Percentiles rank a stretch among this genome's conserved stretches.
Evolutionary conservation across 306 rosid species (phyloP).

Genomic region (Malus asiatica): DNA sequence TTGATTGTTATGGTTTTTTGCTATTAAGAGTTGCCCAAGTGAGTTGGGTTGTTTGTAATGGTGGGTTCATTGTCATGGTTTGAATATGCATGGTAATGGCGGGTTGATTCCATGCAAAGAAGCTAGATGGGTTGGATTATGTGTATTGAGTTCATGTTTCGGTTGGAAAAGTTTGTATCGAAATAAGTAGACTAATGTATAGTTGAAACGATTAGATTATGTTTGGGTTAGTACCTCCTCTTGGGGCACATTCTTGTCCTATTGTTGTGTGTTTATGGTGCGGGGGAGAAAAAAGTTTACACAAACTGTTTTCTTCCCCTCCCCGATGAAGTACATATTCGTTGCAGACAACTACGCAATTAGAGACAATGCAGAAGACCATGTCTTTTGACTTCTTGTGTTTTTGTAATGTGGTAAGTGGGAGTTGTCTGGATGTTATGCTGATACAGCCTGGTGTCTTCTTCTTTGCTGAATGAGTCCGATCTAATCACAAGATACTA

Average conservation of each 20-base stretch:
- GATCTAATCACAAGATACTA: background rate
- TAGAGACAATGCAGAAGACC: background rate
- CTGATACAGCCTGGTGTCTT: background rate
- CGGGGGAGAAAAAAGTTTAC: background rate
- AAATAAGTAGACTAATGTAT: background rate
- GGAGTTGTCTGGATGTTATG: background rate
- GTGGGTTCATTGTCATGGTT: no score
- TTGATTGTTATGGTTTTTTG: background rate
- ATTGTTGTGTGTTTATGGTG: background rate
- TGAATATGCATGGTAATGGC: no score
- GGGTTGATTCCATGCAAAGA: background rate
- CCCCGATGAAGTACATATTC: background rate
- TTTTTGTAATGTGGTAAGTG: background rate
- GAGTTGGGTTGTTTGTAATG: no score
- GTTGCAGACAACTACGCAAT: background rate
- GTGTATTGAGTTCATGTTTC: background rate
- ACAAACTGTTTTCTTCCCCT: background rate
- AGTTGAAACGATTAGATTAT: background rate
- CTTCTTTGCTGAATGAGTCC: background rate
- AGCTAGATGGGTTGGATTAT: background rate
- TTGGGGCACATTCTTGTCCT: background rate
- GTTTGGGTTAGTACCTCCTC: background rate
- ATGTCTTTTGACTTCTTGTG: background rate
- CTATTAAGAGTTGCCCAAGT: background rate
- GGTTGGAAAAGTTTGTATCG: background rate